Base-by-base conservation (phyloP, 75 land plant genomes). In the Ceratopteris richardii region DNA sequence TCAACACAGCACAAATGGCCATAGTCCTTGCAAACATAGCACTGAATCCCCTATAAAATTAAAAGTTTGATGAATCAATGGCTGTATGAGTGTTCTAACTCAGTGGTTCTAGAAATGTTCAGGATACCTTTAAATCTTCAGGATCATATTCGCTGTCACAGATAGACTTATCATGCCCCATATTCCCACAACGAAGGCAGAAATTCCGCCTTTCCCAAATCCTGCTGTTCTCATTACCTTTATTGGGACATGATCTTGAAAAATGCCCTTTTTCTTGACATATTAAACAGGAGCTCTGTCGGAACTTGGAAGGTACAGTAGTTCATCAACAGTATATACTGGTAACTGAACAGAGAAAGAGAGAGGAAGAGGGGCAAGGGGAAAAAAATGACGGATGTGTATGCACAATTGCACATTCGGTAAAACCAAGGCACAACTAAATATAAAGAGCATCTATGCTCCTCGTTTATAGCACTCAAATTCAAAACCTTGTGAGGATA, bases 1-100 rank as follows among this genome's bases (percentile, higher is more conserved):
- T 77, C 76, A 13, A 64, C 60, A 67, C 97, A 91, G 60, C 89
- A 91, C 1, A 91, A 58, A 67, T 91, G 97, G n/a, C 97, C 97
- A 53, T 64, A 65, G 24, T 51, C 48, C 58, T 82, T 75, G 68
- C 97, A 91, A 37, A 88, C 43, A 65, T 91, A 91, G 64, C 97
- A 91, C 31, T 80, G 86, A 16, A 87, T 66, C 42, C 67, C 74
- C 97, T 91, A 83, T 28, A 52, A 1, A 12, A 52, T 2, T 11
- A n/a, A n/a, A n/a, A n/a, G n/a, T n/a, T n/a, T n/a, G n/a, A n/a
- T n/a, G n/a, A n/a, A n/a, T n/a, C n/a, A n/a, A n/a, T n/a, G n/a
- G n/a, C n/a, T n/a, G n/a, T n/a, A n/a, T n/a, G n/a, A n/a, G n/a
- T n/a, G n/a, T n/a, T n/a, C n/a, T n/a, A n/a, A n/a, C n/a, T n/a